Base-by-base conservation (phyloP, 768 basidiomycete species). In the Termitomyces sp. region DNA sequence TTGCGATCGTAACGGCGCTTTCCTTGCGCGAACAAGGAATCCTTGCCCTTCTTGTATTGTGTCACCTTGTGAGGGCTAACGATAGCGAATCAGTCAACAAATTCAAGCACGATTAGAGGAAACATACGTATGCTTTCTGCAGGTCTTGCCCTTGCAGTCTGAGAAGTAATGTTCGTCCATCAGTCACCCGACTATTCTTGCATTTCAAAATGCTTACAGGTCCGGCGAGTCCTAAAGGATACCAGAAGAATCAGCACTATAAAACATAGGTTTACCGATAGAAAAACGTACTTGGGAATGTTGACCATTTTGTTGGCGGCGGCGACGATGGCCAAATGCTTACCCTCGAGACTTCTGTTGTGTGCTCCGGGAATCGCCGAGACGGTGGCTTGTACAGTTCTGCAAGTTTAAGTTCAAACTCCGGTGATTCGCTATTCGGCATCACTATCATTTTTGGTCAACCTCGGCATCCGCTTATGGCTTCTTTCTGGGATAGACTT, bases 11-110 rank as follows among this genome's bases (percentile, higher is more conserved):
- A 98, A 82, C 97, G 94, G 72, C 97, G 92, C 88, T 99, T 98
- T 82, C 97, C 97, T 82, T 99, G 96, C 56, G 93, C 97, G 75
- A 92, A 92, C 65, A 96, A 80, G 62, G 97, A 98, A 75, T 94
- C 96, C 81, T 99, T 98, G 75, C 97, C 97, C 86, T 94, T 97
- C 89, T 99, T 99, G 87, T 98, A 99, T 77, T 99, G 96, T 62
- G 96, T 98, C 72, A 99, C 96, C 79, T 99, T 99, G 83, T 98
- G 96, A 61, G 96, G 96, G 65, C 93, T 95, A 72, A 57, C n/a
- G 17, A 52, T 70, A 15, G 17, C 6, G 48, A 56, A 52, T 61
- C 56, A 66, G 11, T 50, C 11, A 17, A 15, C 1, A 46, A 57
- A 29, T 25, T 15, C 17, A 51, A 46, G 15, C 38, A 40, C 17